Conservation (phyloP, 2,329 filamentous ascomycete genomes). For the Aureobasidium pullulans region DNA sequence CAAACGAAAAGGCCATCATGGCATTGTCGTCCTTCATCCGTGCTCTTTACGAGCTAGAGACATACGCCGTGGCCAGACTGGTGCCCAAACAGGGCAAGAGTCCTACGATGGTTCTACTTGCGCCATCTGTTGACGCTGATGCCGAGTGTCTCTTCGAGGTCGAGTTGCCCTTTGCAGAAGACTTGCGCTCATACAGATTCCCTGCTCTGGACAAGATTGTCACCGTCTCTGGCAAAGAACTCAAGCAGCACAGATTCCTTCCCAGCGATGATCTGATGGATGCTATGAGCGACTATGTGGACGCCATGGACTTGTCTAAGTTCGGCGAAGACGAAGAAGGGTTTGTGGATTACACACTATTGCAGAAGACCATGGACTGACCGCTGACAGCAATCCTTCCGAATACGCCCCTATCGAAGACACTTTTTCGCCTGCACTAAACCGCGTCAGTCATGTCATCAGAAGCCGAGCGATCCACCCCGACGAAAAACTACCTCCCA, state of each 20-base stretch:
- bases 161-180: conserved; percentile 87
- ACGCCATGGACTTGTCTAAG: conserved; percentile 78
- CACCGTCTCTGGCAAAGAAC: conserved; percentile 72
- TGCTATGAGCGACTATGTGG: conserved; percentile 87
- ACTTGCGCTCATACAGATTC: conserved; percentile 83
- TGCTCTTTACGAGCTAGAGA: conserved; percentile 75
- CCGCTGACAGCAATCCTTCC: conserved; percentile 34
- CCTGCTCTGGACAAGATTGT: conserved; percentile 81
- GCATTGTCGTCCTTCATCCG: conserved; percentile 86
- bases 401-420: conserved; percentile 77
- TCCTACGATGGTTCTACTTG: conserved; percentile 68
- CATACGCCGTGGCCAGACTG: conserved; percentile 77
- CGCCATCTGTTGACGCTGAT: conserved; percentile 69
- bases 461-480: conserved; percentile 73
- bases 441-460: conserved; percentile 80
- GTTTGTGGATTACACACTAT: conserved; percentile 35
- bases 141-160: conserved; percentile 84
- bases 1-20: conserved; percentile 73
- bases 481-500: conserved; percentile 53
- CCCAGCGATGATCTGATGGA: conserved; percentile 65
- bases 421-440: conserved; percentile 76
- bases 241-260: conserved; percentile 77
- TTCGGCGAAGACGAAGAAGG: conserved; percentile 68
- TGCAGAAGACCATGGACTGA: neutral
- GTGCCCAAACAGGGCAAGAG: conserved; percentile 78